Base-by-base conservation (phyloP, 2,329 filamentous ascomycete genomes). In the Teratosphaeria pseudoeucalypti region DNA sequence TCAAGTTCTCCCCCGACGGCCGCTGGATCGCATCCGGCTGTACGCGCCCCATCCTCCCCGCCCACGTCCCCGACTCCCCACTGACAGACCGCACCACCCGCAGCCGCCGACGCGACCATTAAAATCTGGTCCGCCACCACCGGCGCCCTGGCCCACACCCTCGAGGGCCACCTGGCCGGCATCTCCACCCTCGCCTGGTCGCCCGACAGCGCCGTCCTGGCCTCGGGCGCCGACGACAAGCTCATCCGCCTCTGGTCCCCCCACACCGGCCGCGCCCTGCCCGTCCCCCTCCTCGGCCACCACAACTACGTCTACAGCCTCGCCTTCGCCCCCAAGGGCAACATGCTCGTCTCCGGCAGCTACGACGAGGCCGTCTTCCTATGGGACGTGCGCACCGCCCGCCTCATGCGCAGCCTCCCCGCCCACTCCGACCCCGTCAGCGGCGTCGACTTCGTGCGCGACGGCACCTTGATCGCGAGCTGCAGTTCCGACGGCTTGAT, bases 291-390 rank as follows among this genome's bases (percentile, higher is more conserved):
- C 65, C 80, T 88, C 27, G 92, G 94, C 2, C 94, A 99, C 69
- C 91, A 96, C 74, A 97, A 95, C 75, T 97, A 97, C 74, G 87
- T 99, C 34, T 96, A 95, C 75, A 90, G 88, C 56, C 79, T 99
- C 37, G 91, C 92, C 6, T 97, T 97, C 74, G 92, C 90, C n/a
- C 94, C 94, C 1, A 97, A 96, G 73, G 94, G 94, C 27, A 99
- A 99, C 71, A 96, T 97, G 71, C 82, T 99, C 37, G 94, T 92
- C 16, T 95, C 89, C 65, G 94, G 94, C 12, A 95, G 89, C 64
- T 97, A 96, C 75, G 94, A 99, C 66, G 94, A 99, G 77, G 94
- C 94, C 4, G 90, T 99, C 0, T 96, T 96, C 65, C 76, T 99
- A 5, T 99, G 94, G 94, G 94, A 99, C 73, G 89, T 97, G 14